These are phyloP conservation scores for Podaxis rugospora DNA, from an alignment of 768 basidiomycete species.

Conservation along the genomic window DNA sequence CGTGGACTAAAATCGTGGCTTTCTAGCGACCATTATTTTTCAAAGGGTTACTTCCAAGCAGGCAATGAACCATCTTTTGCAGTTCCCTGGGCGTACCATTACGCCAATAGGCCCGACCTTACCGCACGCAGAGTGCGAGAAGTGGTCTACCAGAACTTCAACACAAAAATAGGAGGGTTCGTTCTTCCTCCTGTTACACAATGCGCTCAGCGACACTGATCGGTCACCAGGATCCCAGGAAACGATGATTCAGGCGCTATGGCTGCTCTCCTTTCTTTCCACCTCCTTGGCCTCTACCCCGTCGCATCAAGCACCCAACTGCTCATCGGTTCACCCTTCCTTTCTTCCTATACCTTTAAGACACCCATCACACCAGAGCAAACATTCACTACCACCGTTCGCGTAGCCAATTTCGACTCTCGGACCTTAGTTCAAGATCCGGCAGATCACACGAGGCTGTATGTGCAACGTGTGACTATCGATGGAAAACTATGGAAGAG, in stretches of 20 bases:
- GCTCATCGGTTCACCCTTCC: constrained; percentile 42
- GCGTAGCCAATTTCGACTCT: constrained; percentile 38
- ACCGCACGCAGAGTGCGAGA: constrained; percentile 40
- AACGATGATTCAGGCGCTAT: constrained; percentile 53
- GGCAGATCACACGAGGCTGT: constrained; percentile 34
- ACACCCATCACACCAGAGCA: constrained; percentile 31
- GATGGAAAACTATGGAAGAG: constrained; percentile 33
- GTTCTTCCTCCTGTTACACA: constrained; percentile 9
- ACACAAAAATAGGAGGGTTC: constrained; percentile 40
- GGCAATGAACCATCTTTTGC: constrained; percentile 49
- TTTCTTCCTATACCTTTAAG: constrained; percentile 41
- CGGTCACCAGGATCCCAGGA: constrained; percentile 35
- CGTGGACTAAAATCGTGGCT: neutral
- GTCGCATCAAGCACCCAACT: constrained; percentile 42
- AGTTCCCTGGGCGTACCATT: constrained; percentile 46
- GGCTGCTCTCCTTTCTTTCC: constrained; percentile 46
- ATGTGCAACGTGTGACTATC: constrained; percentile 39
- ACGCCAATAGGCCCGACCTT: constrained; percentile 45
- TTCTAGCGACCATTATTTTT: constrained; percentile 40
- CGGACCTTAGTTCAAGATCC: constrained; percentile 31
- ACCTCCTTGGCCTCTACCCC: constrained; percentile 47
- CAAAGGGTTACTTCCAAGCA: constrained; percentile 39
- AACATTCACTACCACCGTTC: constrained; percentile 28
- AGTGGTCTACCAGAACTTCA: constrained; percentile 40
- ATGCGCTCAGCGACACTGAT: neutral